Evolutionary conservation across 371 early-diverging fungal genomes (phyloP), one percentile per base, ranked within the genome.

Genomic region (Gilbertella persicaria): DNA sequence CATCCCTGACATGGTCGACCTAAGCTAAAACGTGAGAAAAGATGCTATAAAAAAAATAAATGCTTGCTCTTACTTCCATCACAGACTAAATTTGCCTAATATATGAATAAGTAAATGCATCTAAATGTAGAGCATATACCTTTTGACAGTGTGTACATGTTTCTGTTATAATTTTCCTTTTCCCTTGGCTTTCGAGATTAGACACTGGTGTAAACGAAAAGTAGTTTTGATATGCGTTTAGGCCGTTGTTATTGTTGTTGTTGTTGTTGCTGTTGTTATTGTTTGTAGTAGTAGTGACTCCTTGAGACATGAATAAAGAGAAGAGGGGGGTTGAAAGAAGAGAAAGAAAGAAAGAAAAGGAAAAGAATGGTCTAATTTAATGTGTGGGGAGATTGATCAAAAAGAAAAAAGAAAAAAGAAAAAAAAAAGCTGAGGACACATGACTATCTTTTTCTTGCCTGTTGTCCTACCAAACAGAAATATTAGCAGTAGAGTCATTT

Each of bases 1-100:
- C 95, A 95, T 4, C 93, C 84, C 44, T 79, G 79, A 66, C 96
- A 95, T 24, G 96, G 96, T 41, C 94, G 84, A 14, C 75, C 86
- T 86, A 60, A 24, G 3, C 61, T 50, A 30, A 25, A 50, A 42
- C 40, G 49, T 37, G 42, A 62, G 51, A 50, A 49, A 50, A 40
- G 10, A 42, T 2, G 19, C 2, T 33, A 2, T 23, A 28, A 28
- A 28, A 28, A 9, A 33, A 33, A 33, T 33, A 10, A 33, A 23
- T 28, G 5, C 12, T 45, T 20, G 14, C 12, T 66, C 71, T 63
- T 73, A 83, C 85, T 63, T 57, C 79, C 85, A 71, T 86, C 86
- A 50, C 88, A 87, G 16, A 78, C 82, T 40, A 86, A 58, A 35
- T 83, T 82, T 16, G 87, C 83, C 72, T 73, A 50, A 29, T 17